Evolutionary conservation across 1,139 yeast species (phyloP), one percentile per base, ranked within the genome.

Genomic region (Candida mesenterica): DNA sequence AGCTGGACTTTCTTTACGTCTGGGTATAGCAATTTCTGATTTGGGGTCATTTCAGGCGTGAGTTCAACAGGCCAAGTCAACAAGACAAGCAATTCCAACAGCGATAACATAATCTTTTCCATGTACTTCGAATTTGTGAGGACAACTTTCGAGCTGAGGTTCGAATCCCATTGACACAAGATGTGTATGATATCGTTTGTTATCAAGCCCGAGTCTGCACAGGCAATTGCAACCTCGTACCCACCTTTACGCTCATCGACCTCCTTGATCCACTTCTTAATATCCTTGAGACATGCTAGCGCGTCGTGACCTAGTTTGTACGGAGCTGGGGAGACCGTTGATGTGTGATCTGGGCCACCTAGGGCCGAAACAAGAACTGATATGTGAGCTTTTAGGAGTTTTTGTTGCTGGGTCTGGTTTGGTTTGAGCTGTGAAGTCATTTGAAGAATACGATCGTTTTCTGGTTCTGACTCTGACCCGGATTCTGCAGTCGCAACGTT

Each of bases 261-360:
- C 1, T 84, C 72, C 46, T 78, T 78, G 37, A 92, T 75, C 96
- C 97, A 90, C 47, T 85, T 71, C 55, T 87, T 88, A 42, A 92
- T 61, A 61, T 92, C 98, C 49, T 86, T 83, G 24, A 92, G 63
- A 59, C 97, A 88, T 1, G 90, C 90, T 41, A 86, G 62, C 2
- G 97, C 96, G 54, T 92, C 97, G 46, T 84, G 90, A 8, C 98
- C 98, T 3, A 90, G 69, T 44, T 77, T 78, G 52, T 92, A 92
- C 0, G 82, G 80, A 3, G 68, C 64, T 0, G 68, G 69, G 3
- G 55, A 44, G 3, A 53, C 49, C 0, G 69, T 53, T 3, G 68
- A 54, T 0, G 83, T 59, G 36, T 78, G 72, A 55, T 87, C 95
- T 0, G 77, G 71, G 1, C 95, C 96, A 32, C 96, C 96, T 2